These are phyloP conservation scores for Podila verticillata DNA, from an alignment of 192 early-diverging fungal species.

Conservation along the genomic window DNA sequence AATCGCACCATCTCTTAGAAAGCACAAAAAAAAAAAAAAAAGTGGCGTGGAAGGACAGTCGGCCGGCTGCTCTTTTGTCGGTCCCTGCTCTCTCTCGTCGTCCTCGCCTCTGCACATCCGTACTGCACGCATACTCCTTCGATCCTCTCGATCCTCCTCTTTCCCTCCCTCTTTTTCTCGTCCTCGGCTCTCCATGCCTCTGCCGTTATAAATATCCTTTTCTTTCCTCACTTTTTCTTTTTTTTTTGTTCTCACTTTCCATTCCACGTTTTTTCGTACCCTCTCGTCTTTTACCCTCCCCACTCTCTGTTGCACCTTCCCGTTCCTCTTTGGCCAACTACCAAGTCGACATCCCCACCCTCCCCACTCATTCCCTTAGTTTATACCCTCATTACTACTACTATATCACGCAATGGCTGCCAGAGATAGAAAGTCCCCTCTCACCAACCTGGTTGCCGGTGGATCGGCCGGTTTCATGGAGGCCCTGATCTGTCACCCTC, in stretches of 20 bases:
- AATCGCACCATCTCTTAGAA: no score
- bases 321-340: conserved; percentile 3
- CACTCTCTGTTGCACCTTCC: not conserved
- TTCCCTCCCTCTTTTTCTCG: not conserved
- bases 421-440: conserved; percentile 67
- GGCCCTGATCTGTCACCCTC: conserved; percentile 89
- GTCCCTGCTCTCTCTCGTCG: not conserved
- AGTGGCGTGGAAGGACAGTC: not conserved
- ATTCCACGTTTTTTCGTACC: conserved; percentile 4
- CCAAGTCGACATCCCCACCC: not conserved
- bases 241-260: conserved; percentile 8
- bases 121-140: not conserved
- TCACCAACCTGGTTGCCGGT: conserved; percentile 87
- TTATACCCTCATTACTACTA: not conserved
- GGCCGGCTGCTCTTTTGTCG: not conserved
- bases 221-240: conserved; percentile 6
- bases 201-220: not conserved
- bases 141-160: not conserved
- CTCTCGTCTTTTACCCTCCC: not conserved
- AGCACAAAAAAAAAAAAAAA: not conserved
- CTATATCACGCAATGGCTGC: conserved; percentile 16
- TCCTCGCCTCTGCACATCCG: not conserved
- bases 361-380: not conserved
- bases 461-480: conserved; percentile 93
- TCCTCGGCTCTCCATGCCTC: not conserved